Evolutionary conservation across 2,329 filamentous ascomycete species (phyloP).

Genomic region (Fusarium continuum): DNA sequence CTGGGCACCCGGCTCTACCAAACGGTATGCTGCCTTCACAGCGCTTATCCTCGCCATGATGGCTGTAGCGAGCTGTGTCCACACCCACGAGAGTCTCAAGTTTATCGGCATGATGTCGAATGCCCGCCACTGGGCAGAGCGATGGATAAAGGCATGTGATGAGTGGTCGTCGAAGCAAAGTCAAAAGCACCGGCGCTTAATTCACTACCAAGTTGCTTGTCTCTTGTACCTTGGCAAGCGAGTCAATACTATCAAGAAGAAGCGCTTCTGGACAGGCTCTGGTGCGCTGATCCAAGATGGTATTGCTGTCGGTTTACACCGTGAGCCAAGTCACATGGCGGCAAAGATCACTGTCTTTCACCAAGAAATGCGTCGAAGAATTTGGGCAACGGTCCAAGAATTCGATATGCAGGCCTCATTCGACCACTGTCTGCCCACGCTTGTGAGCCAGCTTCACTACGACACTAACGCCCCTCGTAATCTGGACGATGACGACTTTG

Average conservation of each 20-base stretch:
- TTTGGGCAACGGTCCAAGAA: constrained; percentile 70
- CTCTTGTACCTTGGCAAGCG: constrained; percentile 69
- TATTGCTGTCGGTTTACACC: constrained; percentile 67
- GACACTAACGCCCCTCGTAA: constrained; percentile 66
- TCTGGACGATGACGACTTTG: constrained; percentile 66
- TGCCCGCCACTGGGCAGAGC: constrained; percentile 63
- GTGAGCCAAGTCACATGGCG: constrained; percentile 65
- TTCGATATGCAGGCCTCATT: constrained; percentile 71
- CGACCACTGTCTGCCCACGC: constrained; percentile 67
- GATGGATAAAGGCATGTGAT: constrained; percentile 66
- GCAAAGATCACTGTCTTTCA: constrained; percentile 66
- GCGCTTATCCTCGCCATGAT: constrained; percentile 68
- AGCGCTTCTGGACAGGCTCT: constrained; percentile 68
- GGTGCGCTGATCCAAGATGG: constrained; percentile 66
- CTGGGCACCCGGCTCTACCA: constrained; percentile 57
- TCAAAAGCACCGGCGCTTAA: constrained; percentile 67
- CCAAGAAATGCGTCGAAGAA: constrained; percentile 68
- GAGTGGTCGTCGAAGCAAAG: constrained; percentile 64
- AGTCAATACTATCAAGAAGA: constrained; percentile 71
- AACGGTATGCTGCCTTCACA: constrained; percentile 63
- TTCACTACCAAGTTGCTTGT: constrained; percentile 69
- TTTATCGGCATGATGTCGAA: constrained; percentile 68
- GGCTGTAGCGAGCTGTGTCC: constrained; percentile 66
- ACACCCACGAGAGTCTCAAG: constrained; percentile 61
- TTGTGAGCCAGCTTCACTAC: constrained; percentile 65